phyloP scores from a whole-genome alignment of 441 rosid genomes.

The Pelargonium australe region DNA sequence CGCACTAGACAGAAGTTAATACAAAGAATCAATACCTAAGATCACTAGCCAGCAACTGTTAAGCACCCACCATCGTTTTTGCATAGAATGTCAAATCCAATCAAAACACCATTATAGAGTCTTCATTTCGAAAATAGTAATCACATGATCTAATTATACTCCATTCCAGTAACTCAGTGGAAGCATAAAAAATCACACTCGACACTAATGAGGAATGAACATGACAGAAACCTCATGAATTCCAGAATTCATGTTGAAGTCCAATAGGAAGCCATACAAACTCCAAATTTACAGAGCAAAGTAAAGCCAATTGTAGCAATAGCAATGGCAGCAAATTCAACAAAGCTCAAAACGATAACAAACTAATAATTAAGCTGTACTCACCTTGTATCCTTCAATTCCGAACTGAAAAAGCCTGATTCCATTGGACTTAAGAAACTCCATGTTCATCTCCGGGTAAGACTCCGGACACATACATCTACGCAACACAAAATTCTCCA shows the following conservation, averaged over 20 bases:
- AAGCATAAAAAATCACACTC: background rate
- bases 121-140: background rate
- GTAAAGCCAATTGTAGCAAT: background rate
- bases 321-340: background rate
- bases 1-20: background rate
- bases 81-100: background rate
- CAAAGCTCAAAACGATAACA: background rate
- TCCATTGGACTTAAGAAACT: slow-evolving; percentile 47
- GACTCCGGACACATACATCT: slow-evolving; percentile 57
- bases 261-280: background rate
- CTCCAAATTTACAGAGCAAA: background rate
- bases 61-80: background rate
- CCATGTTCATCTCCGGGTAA: slow-evolving; percentile 44
- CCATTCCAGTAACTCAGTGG: background rate
- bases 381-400: slow-evolving; percentile 58
- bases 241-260: background rate
- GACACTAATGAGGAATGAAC: background rate
- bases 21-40: background rate
- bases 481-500: background rate
- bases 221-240: background rate
- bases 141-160: no score
- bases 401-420: slow-evolving; percentile 61
- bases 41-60: background rate
- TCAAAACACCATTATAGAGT: background rate
- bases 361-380: background rate